These are phyloP conservation scores for Colletotrichum costaricense DNA, from an alignment of 2,329 filamentous ascomycete species.

Conservation along the genomic window DNA sequence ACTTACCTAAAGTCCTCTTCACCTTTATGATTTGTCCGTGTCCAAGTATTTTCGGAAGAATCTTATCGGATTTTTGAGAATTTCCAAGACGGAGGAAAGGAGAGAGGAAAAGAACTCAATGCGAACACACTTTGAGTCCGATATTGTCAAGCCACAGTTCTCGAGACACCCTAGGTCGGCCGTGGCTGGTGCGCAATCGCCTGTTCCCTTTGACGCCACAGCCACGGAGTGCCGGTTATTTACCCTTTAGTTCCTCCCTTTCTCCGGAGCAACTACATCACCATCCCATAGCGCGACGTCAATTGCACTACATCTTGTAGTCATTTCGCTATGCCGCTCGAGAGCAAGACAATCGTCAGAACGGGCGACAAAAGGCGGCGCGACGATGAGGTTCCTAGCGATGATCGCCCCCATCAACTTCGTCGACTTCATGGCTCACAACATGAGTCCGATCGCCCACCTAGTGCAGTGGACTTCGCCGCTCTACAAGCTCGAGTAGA, in stretches of 20 bases:
- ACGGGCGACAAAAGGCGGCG: background rate
- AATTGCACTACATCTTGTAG: too few relatives aligned
- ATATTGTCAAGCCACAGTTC: background rate
- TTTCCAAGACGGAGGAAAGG: background rate
- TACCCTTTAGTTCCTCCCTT: background rate
- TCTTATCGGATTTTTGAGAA: too few relatives aligned
- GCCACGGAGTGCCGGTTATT: background rate
- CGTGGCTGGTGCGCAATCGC: background rate
- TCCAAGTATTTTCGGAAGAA: too few relatives aligned
- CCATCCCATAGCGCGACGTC: background rate
- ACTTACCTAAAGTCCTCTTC: too few relatives aligned
- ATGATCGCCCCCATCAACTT: background rate
- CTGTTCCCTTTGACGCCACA: background rate
- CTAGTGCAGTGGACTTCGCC: background rate
- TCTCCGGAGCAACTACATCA: background rate
- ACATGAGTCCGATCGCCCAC: background rate
- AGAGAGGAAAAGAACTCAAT: background rate
- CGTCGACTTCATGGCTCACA: background rate
- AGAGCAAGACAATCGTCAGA: background rate
- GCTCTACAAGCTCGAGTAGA: background rate
- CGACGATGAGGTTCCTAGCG: background rate
- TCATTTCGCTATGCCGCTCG: background rate
- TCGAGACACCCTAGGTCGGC: background rate
- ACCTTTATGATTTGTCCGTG: too few relatives aligned
- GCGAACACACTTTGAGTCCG: too few relatives aligned